Percentiles rank a stretch among this genome's conserved stretches.
phyloP scores from a whole-genome alignment of 371 early-diverging fungal genomes.

The Circinella umbellata region DNA sequence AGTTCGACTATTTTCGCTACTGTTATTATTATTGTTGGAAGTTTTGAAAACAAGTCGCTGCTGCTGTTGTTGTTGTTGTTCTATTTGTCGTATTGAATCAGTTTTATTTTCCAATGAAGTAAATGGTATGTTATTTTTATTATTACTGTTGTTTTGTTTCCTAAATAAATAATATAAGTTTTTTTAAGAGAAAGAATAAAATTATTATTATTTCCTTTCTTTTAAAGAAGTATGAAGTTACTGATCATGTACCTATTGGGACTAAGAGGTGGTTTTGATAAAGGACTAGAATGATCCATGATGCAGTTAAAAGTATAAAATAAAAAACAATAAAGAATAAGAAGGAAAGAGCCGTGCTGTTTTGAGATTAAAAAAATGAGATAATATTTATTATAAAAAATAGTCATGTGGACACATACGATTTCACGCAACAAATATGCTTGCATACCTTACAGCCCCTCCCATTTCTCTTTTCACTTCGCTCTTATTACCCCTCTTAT shows the following conservation, averaged over 20 bases:
- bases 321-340: background rate
- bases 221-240: too few relatives aligned
- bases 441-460: too few relatives aligned
- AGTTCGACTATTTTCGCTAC: background rate
- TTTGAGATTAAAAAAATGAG: too few relatives aligned
- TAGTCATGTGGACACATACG: too few relatives aligned
- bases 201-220: background rate
- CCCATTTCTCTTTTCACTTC: too few relatives aligned
- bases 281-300: constrained; percentile 4
- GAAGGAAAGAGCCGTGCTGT: background rate
- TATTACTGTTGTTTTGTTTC: background rate
- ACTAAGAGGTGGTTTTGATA: background rate
- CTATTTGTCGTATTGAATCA: background rate
- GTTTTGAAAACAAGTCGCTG: background rate
- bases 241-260: background rate
- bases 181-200: background rate
- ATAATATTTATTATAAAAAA: too few relatives aligned
- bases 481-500: too few relatives aligned
- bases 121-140: background rate
- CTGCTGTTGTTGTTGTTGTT: background rate
- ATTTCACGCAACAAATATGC: too few relatives aligned
- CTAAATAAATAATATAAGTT: background rate
- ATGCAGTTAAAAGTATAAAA: background rate
- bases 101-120: constrained; percentile 2
- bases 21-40: background rate